Percentiles rank a stretch among this genome's conserved stretches.
Evolutionary conservation across 495 filamentous ascomycete genomes (phyloP).

Genomic region (Gamarada debralockiae): DNA sequence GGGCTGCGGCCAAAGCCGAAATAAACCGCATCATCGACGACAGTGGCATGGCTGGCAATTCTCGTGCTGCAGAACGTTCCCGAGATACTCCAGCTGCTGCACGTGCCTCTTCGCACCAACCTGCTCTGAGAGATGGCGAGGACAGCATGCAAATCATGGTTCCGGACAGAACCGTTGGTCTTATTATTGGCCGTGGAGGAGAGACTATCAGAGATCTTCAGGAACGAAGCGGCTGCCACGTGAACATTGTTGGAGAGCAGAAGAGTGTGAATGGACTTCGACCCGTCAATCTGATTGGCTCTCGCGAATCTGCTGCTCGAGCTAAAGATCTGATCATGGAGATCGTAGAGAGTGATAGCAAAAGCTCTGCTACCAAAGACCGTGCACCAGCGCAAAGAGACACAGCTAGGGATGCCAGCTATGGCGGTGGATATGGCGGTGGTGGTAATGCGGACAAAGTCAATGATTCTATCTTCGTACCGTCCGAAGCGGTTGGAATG

Average conservation of each 20-base stretch:
- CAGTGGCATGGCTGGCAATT: constrained; percentile 60
- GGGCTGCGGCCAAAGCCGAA: constrained; percentile 65
- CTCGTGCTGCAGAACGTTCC: constrained; percentile 26
- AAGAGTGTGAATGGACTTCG: constrained; percentile 81
- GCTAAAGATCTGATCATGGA: constrained; percentile 81
- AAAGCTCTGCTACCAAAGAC: constrained; percentile 39
- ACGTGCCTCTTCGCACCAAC: constrained; percentile 32
- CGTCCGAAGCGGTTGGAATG: constrained; percentile 85
- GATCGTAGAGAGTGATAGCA: constrained; percentile 81
- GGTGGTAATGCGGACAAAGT: constrained; percentile 53
- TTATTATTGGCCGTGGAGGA: constrained; percentile 81
- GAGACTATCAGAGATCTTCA: constrained; percentile 89
- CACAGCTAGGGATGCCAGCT: constrained; percentile 29
- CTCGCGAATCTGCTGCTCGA: constrained; percentile 55
- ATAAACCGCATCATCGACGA: constrained; percentile 82
- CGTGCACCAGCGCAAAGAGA: constrained; percentile 21
- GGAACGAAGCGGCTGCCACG: constrained; percentile 79
- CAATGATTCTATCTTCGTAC: constrained; percentile 75
- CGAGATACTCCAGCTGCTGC: constrained; percentile 17
- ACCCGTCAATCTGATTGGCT: constrained; percentile 80
- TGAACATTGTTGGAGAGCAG: constrained; percentile 83
- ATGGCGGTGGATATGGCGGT: constrained; percentile 35
- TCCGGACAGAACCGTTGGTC: constrained; percentile 79
- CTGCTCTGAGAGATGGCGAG: constrained; percentile 63
- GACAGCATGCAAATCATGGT: constrained; percentile 82